Evolutionary conservation across 805 yeast species (phyloP), one percentile per base, ranked within the genome.

Genomic region (Saturnispora dispora): DNA sequence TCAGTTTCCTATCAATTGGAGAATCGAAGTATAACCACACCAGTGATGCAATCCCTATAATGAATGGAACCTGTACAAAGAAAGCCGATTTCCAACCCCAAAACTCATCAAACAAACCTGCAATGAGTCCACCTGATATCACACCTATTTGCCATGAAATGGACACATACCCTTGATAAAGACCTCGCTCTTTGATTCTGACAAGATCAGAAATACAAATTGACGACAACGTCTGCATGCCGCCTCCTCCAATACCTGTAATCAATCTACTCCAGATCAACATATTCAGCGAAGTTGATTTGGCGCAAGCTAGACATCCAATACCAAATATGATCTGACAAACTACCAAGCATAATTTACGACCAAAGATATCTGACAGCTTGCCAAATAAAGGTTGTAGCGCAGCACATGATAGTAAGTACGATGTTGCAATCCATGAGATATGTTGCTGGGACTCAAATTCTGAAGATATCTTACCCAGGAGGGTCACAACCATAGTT

Each of bases 201-300:
- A 88, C 81, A 45, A 87, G 70, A 64, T 88, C 96, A 30, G 86
- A 78, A 58, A 83, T 75, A 5, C 88, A 76, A 53, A 88, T 83
- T 10, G 95, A 82, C 23, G 86, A 77, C 57, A 87, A 69, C 0
- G 89, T 75, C 51, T 82, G 78, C 61, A 88, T 76, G 1, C 96
- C 96, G 3, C 95, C 91, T 9, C 91, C 95, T 25, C 96, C 96
- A 50, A 85, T 75, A n/a, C 96, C 96, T 23, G 93, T 81, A 48
- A 88, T 71, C 53, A 86, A 80, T 58, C 87, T 71, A 2, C 83
- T 83, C 23, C 76, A 55, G 59, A 76, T 60, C 64, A 79, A 65
- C 60, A 65, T 6, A 74, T 71, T 35, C 60, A 73, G 58, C 67
- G 73, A 50, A 63, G 63, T 23, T 57, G 63, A 76, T 1, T 69